A percentile compares a stretch with the other conserved stretches of the same genome.
Conservation (phyloP, 768 basidiomycete genomes). For the Lentinula detonsa region DNA sequence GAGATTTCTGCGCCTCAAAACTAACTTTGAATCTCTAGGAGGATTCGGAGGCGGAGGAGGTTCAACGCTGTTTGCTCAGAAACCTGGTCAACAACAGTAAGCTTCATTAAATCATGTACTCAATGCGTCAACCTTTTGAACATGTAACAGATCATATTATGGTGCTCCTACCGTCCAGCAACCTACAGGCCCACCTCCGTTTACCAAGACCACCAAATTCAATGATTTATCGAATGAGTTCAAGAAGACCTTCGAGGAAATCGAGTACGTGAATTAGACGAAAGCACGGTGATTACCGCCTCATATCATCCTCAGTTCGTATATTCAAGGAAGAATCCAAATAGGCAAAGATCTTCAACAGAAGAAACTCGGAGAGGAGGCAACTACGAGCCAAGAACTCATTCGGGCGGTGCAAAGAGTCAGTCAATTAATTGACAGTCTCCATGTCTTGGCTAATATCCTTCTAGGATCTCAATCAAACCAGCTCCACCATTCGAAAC, state of each 20-base stretch:
- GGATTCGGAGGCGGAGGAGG: conserved; percentile 1
- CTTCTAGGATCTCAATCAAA: conserved; percentile 57
- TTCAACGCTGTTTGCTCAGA: conserved; percentile 8
- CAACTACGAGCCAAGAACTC: conserved; percentile 65
- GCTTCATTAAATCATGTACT: conserved; percentile 18
- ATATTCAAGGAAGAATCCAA: conserved; percentile 74
- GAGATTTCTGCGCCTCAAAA: background rate
- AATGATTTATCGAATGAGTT: conserved; percentile 74
- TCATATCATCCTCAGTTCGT: conserved; percentile 32
- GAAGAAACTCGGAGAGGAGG: conserved; percentile 69
- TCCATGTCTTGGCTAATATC: background rate
- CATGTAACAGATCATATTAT: conserved; percentile 23
- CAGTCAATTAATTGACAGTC: background rate
- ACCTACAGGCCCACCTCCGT: conserved; percentile 26
- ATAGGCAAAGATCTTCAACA: conserved; percentile 77
- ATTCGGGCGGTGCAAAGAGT: conserved; percentile 68
- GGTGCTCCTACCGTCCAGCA: conserved; percentile 13
- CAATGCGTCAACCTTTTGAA: conserved; percentile 7
- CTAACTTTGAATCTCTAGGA: background rate
- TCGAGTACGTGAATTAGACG: conserved; percentile 46
- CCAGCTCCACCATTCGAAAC: conserved; percentile 54
- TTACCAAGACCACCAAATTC: conserved; percentile 65
- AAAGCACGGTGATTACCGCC: background rate
- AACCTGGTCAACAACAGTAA: conserved; percentile 16
- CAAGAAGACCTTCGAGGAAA: conserved; percentile 55